Evolutionary conservation across 2,329 filamentous ascomycete species (phyloP), one percentile per base, ranked within the genome.

Genomic region (Ophiocordyceps australis): DNA sequence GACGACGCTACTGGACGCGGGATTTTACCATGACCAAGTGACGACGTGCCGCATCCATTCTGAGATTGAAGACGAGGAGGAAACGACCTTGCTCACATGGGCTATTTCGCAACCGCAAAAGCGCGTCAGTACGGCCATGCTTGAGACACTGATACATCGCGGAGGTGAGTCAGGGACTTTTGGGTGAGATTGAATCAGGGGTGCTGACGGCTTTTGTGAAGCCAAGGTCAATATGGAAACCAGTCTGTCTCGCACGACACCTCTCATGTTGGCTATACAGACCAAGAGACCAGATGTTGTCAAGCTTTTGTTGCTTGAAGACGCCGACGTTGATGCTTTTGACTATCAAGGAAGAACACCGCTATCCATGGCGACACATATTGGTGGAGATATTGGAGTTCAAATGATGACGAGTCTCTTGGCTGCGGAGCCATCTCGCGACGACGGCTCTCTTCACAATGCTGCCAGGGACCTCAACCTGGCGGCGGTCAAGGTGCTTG

Each of bases 381-480:
- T 66, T 3, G 59, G 62, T 0, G 64, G 65, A 10, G 58, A 68
- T 0, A 33, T 65, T 9, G 57, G 61, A 1, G 59, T 59, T 12
- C 49, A 54, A 8, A 62, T 70, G 45, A 60, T 69, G 59, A 49
- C 53, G 3, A 57, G 55, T 26, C 43, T 76, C 1, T 50, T 74
- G 5, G 57, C 57, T 0, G 60, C 64, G 0, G 62, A 65, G 13
- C 63, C 67, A 1, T 57, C 62, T 2, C 57, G 53, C 22, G 68
- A 77, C 30, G 73, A 79, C 31, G 71, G 72, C 1, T 75, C 69
- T 2, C 51, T 79, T 4, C 73, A 78, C 37, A 71, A 74, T 31
- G 67, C 71, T 4, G 63, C 71, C 0, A 54, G 65, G 9, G 58
- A 64, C 24, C 52, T 77, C 13, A 67, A 74, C 33, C 34, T 71